Conservation (phyloP, 257 asterid species). For the Solanum clarkiae region DNA sequence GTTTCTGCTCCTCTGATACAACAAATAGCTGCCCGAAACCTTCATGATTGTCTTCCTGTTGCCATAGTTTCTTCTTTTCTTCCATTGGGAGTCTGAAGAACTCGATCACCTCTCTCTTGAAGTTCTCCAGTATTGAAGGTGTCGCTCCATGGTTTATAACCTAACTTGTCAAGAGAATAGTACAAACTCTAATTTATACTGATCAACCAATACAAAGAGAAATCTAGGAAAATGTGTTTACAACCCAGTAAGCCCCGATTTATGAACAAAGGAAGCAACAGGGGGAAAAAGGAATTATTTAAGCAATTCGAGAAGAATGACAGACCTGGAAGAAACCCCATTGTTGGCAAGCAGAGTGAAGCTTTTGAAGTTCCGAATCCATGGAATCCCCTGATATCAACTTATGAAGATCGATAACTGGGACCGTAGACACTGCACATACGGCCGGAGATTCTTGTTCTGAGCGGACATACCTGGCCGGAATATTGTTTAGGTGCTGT, state of each 20-base stretch:
- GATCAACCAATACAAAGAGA: not conserved
- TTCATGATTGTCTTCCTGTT: conserved; percentile 28
- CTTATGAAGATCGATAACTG: conserved; percentile 21
- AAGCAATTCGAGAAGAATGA: not conserved
- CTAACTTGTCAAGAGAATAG: conserved; percentile 1
- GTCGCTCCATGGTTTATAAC: conserved; percentile 35
- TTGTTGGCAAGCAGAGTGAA: conserved; percentile 41
- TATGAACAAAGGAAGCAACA: not conserved
- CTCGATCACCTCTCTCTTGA: conserved; percentile 16
- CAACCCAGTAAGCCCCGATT: not conserved
- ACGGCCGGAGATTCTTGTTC: conserved; percentile 7
- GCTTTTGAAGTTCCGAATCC: conserved; percentile 23
- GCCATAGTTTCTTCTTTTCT: conserved; percentile 37
- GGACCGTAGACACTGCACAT: not conserved
- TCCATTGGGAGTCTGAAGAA: conserved; percentile 27
- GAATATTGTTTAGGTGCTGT: conserved; percentile 10
- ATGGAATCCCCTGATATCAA: conserved; percentile 7
- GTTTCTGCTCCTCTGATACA: conserved; percentile 42
- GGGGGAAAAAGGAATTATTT: not conserved
- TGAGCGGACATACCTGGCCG: conserved; percentile 19
- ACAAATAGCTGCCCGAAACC: conserved; percentile 52
- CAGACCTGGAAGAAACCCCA: conserved; percentile 67
- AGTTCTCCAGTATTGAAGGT: conserved; percentile 17
- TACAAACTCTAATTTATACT: not conserved
- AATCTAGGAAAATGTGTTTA: no score